Conservation (phyloP, 768 basidiomycete genomes). For the Macrocybe gigantea region DNA sequence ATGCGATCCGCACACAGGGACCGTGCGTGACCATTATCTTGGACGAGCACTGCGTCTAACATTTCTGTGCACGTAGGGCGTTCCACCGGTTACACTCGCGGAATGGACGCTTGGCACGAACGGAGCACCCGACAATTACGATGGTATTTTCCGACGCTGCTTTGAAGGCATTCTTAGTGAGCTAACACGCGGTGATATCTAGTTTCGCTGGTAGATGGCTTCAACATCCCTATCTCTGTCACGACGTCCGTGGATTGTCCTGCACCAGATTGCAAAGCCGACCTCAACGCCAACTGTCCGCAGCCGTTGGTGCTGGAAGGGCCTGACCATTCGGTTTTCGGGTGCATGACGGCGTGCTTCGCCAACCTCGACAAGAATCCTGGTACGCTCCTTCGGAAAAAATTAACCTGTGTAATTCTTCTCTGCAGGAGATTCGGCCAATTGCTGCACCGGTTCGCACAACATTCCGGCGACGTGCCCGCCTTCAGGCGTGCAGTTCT, state of each 20-base stretch:
- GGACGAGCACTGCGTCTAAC: background rate
- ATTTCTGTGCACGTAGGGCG: background rate
- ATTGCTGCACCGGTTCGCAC: background rate
- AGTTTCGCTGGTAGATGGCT: background rate
- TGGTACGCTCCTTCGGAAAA: constrained; percentile 3
- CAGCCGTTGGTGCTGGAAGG: too few relatives aligned
- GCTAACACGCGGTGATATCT: background rate
- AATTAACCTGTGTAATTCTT: too few relatives aligned
- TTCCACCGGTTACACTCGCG: background rate
- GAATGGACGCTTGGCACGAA: background rate
- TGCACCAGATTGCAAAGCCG: background rate
- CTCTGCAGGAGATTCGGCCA: background rate
- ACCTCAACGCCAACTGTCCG: background rate
- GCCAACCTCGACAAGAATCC: constrained; percentile 26
- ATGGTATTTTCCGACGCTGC: too few relatives aligned
- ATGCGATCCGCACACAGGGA: background rate
- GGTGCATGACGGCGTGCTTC: constrained; percentile 49
- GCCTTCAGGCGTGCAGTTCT: background rate
- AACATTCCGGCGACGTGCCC: background rate
- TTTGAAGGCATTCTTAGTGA: too few relatives aligned
- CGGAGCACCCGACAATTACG: background rate
- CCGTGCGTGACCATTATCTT: background rate
- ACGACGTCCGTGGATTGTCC: background rate
- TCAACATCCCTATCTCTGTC: background rate
- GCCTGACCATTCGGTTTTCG: constrained; percentile 15